Conservation (phyloP, 768 basidiomycete species). For the Amanita muscaria region DNA sequence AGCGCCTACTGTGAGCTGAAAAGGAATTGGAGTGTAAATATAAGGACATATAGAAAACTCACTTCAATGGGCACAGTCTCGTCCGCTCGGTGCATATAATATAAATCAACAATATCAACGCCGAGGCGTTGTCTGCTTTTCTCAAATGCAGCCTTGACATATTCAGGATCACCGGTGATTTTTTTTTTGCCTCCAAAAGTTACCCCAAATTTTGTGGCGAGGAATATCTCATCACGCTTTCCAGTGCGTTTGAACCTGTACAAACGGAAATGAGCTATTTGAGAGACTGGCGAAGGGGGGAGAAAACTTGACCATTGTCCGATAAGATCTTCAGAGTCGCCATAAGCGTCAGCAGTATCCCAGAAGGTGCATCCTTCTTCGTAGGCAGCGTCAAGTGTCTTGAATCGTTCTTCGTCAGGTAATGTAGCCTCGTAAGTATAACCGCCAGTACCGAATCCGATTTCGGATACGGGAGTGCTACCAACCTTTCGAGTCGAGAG, state of each 20-base stretch:
- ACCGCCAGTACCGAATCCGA: conserved; percentile 52
- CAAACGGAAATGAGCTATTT: background rate
- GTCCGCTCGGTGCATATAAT: conserved; percentile 26
- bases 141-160: conserved; percentile 25
- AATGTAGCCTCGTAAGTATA: conserved; percentile 34
- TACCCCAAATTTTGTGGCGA: conserved; percentile 44
- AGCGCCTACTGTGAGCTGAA: conserved; percentile 23
- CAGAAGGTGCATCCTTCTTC: conserved; percentile 36
- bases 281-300: too few species aligned
- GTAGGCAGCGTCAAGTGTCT: conserved; percentile 40
- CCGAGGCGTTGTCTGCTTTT: conserved; percentile 26
- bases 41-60: background rate
- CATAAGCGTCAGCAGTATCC: conserved; percentile 43
- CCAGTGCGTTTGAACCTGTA: conserved; percentile 42
- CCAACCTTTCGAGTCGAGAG: conserved; percentile 30
- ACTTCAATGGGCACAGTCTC: conserved; percentile 22
- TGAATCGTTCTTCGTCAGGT: conserved; percentile 51
- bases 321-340: conserved; percentile 33
- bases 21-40: background rate
- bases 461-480: conserved; percentile 32
- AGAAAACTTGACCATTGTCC: conserved; percentile 30
- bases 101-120: conserved; percentile 32
- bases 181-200: conserved; percentile 10
- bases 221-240: conserved; percentile 44
- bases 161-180: conserved; percentile 25